Evolutionary conservation across 305 asterid species (phyloP).

Genomic region (Coffea humblotiana): DNA sequence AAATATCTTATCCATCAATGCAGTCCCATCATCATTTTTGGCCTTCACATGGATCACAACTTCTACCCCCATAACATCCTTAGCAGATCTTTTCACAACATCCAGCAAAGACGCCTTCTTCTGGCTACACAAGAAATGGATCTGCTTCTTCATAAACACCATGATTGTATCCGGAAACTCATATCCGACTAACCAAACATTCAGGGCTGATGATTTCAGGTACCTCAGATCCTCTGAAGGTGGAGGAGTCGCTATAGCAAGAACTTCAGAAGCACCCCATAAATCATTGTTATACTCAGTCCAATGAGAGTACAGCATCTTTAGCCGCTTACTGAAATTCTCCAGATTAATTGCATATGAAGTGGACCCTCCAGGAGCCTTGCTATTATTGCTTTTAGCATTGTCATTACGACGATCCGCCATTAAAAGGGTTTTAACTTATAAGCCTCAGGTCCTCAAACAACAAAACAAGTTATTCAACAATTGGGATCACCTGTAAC

Average conservation of each 20-base stretch:
- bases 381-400: conserved; percentile 34
- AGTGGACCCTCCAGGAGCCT: conserved; percentile 39
- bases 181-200: conserved; percentile 77
- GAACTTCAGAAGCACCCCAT: too few species aligned
- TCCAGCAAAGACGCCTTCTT: conserved; percentile 68
- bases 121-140: conserved; percentile 68
- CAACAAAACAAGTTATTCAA: neutral
- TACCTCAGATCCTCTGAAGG: conserved; percentile 15
- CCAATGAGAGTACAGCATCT: too few species aligned
- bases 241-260: too few species aligned
- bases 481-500: conserved; percentile 14
- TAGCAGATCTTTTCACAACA: conserved; percentile 49
- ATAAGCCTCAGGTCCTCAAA: conserved; percentile 15
- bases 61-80: conserved; percentile 42
- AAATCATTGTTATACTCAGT: too few species aligned
- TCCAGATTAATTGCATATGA: conserved; percentile 43
- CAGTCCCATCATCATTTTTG: conserved; percentile 54
- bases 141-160: conserved; percentile 56
- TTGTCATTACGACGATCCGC: conserved; percentile 47
- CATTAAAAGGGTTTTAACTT: conserved; percentile 33
- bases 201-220: conserved; percentile 68
- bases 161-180: conserved; percentile 82
- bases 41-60: conserved; percentile 54
- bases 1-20: conserved; percentile 48
- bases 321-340: conserved; percentile 7